Percentiles rank a stretch among this genome's conserved stretches.
Evolutionary conservation across 2,329 filamentous ascomycete species (phyloP).

Genomic region (Colletotrichum shisoi): DNA sequence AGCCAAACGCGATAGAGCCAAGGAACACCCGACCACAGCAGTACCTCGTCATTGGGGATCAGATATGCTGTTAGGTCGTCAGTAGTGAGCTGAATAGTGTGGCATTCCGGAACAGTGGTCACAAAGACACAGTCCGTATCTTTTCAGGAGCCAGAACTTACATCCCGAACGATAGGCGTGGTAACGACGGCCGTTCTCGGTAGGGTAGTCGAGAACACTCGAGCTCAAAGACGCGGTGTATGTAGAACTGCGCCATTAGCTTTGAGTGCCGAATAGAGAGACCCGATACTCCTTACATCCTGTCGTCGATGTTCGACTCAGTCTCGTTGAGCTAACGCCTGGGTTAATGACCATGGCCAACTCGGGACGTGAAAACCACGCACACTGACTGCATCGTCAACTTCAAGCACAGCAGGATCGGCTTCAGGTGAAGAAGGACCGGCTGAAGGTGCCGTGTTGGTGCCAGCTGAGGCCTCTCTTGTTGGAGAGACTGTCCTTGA

Average conservation of each 20-base stretch:
- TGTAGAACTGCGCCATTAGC: neutral
- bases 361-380: no score
- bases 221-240: conserved; percentile 1
- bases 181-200: conserved; percentile 5
- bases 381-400: neutral
- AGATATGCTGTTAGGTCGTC: neutral
- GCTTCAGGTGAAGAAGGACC: neutral
- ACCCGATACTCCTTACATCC: neutral
- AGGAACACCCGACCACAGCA: no score
- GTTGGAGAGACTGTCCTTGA: neutral
- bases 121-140: no score
- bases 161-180: conserved; percentile 6
- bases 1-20: no score
- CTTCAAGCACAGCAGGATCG: neutral
- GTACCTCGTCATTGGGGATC: conserved; percentile 5
- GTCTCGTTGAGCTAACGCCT: neutral
- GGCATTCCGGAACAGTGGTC: no score
- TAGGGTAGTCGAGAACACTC: conserved; percentile 4
- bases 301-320: neutral
- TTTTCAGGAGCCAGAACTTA: neutral
- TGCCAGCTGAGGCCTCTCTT: neutral
- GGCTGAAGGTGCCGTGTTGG: neutral
- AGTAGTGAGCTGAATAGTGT: neutral
- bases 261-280: neutral
- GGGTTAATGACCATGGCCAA: neutral